Conservation (phyloP, 2,329 filamentous ascomycete species). For the Penicillium sp. region DNA sequence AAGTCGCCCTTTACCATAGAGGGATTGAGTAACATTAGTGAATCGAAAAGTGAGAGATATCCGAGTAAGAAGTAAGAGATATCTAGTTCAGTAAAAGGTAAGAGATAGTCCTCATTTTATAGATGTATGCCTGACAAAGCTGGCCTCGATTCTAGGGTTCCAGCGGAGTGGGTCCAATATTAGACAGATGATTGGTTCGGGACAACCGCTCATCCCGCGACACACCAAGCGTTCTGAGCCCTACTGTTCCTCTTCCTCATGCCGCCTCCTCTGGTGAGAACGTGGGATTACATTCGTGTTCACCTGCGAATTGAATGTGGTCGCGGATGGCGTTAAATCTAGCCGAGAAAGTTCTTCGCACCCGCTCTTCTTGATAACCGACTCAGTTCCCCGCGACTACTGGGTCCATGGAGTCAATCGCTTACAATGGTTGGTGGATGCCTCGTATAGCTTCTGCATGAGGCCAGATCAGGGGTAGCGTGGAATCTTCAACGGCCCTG, state of each 20-base stretch:
- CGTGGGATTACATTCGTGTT: background rate
- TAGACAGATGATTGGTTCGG: background rate
- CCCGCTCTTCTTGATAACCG: background rate
- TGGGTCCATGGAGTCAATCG: background rate
- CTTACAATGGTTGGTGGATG: background rate
- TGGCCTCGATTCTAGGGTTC: background rate
- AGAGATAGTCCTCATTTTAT: no score
- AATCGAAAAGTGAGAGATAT: no score
- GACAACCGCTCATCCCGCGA: background rate
- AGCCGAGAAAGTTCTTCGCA: no score
- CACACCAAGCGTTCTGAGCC: background rate
- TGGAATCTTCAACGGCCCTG: background rate
- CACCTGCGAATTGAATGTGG: background rate
- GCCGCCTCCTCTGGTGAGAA: no score
- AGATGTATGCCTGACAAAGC: background rate
- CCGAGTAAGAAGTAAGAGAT: no score
- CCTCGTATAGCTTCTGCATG: background rate
- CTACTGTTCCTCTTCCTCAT: no score
- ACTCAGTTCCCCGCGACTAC: no score
- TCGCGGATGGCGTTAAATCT: no score
- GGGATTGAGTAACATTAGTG: no score
- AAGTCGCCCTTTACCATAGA: no score
- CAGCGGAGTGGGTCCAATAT: background rate
- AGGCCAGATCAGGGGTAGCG: background rate
- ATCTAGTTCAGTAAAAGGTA: no score